Evolutionary conservation across 1,139 yeast species (phyloP), one percentile per base, ranked within the genome.

Genomic region (Kazachstania sp.): DNA sequence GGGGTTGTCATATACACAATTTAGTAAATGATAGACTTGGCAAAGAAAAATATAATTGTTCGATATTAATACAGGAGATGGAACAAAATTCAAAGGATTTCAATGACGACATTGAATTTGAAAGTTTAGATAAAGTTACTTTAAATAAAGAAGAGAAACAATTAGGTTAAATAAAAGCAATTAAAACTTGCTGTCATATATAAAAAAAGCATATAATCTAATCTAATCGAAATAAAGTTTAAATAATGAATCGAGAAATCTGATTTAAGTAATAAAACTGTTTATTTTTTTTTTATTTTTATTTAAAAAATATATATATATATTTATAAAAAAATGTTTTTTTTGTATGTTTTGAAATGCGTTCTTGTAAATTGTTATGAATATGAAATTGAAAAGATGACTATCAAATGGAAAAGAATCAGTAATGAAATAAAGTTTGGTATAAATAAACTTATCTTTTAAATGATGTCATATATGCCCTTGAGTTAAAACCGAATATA

Each of bases 1-100:
- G 98, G 98, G 98, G 98, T 2, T 92, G 98, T 65, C 82, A 83
- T 58, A 74, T 92, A n/a, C 98, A 92, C 68, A 92, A 92, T 59
- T 68, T 74, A 51, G 97, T 90, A 38, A 92, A 92, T 64, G 78
- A 77, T 50, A 69, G 83, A 42, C 37, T 45, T 11, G 39, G 18
- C 5, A 50, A 50, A 31, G 30, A 26, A 15, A 38, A 37, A 18
- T 45, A 34, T 37, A 37, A 49, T 39, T 51, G 50, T 45, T 23
- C 39, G 11, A 15, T 20, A 19, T 30, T 44, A 4, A 31, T 48
- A 15, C 35, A 34, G 9, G 43, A 48, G 6, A 19, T 16, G 13
- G 13, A 31, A 29, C 42, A 23, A 9, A 39, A n/a, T 19, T 13
- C n/a, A 18, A 5, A 30, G 16, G 42, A 39, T 31, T 39, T 6